Evolutionary conservation across 495 filamentous ascomycete genomes (phyloP), one percentile per base, ranked within the genome.

Genomic region (Tuber magnatum): DNA sequence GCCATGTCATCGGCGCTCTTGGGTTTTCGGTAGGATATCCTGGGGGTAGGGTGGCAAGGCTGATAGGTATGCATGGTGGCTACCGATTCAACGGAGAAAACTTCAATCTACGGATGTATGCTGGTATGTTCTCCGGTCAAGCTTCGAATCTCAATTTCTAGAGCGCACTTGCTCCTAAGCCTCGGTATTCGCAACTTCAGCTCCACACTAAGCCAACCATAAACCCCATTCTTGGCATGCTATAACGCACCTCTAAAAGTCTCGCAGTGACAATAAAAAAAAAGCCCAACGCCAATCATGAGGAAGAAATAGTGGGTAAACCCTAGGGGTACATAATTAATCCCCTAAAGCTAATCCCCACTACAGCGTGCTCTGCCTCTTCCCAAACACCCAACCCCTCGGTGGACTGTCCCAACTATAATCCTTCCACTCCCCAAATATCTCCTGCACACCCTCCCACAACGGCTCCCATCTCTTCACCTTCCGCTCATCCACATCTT

Each of bases 401-500:
- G 78, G 82, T 2, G 90, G 90, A 78, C 90, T 91, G 14, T 84
- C 82, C 90, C 90, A 92, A 5, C 85, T 84, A 80, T 88, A 91
- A 78, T 89, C 90, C 20, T 89, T 82, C 87, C 89, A 91, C 41
- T 86, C 84, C 8, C 88, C 88, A 39, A 92, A 75, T 1, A 88
- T 79, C 76, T 86, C 85, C 61, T 86, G 85, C 70, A 91, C 88
- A 7, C 88, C 87, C 56, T 85, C 83, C 78, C 87, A 79, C 61
- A 91, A 87, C n/a, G 86, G 84, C 61, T 82, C 81, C 65, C 87
- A 85, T 28, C 87, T 84, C 70, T 87, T 84, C 65, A 71, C 71
- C 5, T 71, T 74, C 32, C 7, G 44, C 51, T 38, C 9, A 46
- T 76, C 71, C 24, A 69, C 77, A 65, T 65, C 74, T 2, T 3